Base-by-base conservation (phyloP, 805 yeast species). In the Zygotorulaspora florentina region DNA sequence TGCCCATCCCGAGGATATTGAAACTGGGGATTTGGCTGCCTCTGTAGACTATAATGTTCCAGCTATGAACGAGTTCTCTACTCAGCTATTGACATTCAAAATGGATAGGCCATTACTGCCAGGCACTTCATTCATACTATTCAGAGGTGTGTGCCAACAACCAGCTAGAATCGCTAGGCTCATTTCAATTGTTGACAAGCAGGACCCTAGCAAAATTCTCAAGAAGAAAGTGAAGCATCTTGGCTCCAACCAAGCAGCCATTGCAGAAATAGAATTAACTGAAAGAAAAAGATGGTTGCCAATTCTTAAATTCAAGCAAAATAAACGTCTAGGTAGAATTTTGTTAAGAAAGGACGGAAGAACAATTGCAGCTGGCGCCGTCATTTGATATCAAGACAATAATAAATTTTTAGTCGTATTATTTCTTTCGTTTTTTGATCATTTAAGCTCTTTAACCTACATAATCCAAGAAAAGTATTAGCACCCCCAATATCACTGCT, bases 271-370 rank as follows among this genome's bases (percentile, higher is more conserved):
- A 74, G 98, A 97, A 59, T 86, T 91, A 89, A 87, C 85, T 77
- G 83, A 93, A 58, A 88, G 89, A 64, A 97, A 80, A 39, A 87
- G 85, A 59, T 88, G 96, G 46, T 83, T 93, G 37, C 93, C 98
- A 67, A 80, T 91, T 43, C 95, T 93, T 70, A 82, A 89, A 33
- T 87, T 81, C 62, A 80, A 73, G 50, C 87, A 86, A 62, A 87
- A 88, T 65, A 96, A 89, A 53, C 97, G 89, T 69, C 75, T 93
- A 57, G 97, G 98, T 57, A 83, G 98, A 70, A 87, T 93, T 67
- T 89, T 98, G 16, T 77, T 93, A 65, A 88, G 99, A 76, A 98
- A 93, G 71, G 98, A 93, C 71, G 99, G 98, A 59, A 83, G 81
- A 58, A 91, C 99, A 39, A 88, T 93, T 68, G 99, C 98, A 51